These are phyloP conservation scores for Gracilariopsis chorda DNA, from an alignment of 23 red algal species.

Conservation along the genomic window DNA sequence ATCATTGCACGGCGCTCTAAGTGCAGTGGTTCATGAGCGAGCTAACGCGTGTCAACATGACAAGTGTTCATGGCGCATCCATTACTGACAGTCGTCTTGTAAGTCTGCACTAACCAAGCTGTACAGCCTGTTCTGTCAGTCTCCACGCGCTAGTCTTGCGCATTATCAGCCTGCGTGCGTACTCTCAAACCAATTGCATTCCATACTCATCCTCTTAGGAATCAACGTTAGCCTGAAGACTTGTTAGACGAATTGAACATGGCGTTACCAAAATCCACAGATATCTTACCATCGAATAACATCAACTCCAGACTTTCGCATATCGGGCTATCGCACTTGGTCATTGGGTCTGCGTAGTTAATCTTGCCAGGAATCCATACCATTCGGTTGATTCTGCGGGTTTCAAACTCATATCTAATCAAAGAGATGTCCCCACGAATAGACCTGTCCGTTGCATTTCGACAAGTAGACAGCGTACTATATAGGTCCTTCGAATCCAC, in stretches of 20 bases:
- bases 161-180: too few species aligned
- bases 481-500: constrained; percentile 16
- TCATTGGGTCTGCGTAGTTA: background rate
- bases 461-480: background rate
- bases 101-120: too few species aligned
- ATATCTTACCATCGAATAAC: background rate
- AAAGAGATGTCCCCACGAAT: constrained; percentile 1
- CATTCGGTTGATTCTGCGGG: constrained; percentile 18
- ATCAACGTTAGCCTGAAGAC: background rate
- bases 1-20: too few species aligned
- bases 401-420: constrained; percentile 26
- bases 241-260: background rate
- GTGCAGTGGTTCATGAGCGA: too few species aligned
- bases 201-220: background rate
- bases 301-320: background rate
- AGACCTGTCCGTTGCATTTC: background rate
- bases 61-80: too few species aligned
- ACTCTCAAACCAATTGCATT: too few species aligned
- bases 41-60: too few species aligned
- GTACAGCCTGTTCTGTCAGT: too few species aligned
- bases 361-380: background rate
- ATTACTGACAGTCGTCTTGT: too few species aligned
- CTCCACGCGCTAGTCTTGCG: too few species aligned
- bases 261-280: background rate
- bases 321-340: background rate